Base-by-base conservation (phyloP, 83 land plant species). In the Picea abies region DNA sequence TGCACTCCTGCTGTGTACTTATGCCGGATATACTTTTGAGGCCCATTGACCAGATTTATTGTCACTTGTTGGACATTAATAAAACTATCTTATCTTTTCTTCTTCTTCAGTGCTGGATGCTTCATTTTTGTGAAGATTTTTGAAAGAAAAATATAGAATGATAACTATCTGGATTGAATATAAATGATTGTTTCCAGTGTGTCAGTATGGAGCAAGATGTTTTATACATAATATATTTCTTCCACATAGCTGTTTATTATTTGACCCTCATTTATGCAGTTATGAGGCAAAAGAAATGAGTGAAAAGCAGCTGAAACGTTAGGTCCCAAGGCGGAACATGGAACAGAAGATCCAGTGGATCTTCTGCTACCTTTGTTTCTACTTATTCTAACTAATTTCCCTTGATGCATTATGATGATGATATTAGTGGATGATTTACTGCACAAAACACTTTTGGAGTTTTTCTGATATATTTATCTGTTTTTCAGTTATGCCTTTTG, bases 401-500 rank as follows among this genome's bases (percentile, higher is more conserved):
- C 17, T 72, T 19, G 17, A 39, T 72, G 52, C 12, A 72, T 72
- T 41, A 37, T 41, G 52, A 72, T 20, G 23, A 8, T 56, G 35
- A 72, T 20, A 72, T 0, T n/a, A 41, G 37, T 20, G 16, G 9
- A 41, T 72, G 56, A 1, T 39, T 17, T 47, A 20, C 49, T 72
- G n/a, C 8, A 44, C 12, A 72, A 6, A n/a, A 72, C 20, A 72
- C 44, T 72, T 17, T 41, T 72, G 22, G n/a, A 47, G 56, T 17
- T 39, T 72, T 72, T 7, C 76, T 72, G 12, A 72, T 72, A 41
- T 17, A 41, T 41, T 19, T 39, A 41, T 39, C 52, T 41, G n/a
- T 72, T 41, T 72, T 72, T n/a, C 76, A 72, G 76, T 72, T 72
- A 72, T 72, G 76, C 76, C 76, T 72, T 72, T 41, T 72, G 76